phyloP scores from a whole-genome alignment of 345 rosid genomes.

The Rhodamnia argentea region DNA sequence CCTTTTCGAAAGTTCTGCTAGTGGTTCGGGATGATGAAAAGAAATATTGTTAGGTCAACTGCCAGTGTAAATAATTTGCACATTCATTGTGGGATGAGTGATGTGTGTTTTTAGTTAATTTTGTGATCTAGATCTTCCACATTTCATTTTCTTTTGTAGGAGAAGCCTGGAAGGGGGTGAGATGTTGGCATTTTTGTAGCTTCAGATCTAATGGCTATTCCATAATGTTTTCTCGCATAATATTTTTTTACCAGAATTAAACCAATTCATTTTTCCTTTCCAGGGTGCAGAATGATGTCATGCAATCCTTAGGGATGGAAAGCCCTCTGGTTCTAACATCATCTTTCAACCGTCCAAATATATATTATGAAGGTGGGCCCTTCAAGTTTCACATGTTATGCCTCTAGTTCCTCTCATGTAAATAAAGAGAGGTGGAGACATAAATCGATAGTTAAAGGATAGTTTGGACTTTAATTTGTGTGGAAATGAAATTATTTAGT shows the following conservation, averaged over 20 bases:
- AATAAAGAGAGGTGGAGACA: not conserved
- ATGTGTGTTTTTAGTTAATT: not conserved
- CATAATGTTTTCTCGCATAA: not conserved
- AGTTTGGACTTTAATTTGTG: not conserved
- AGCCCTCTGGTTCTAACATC: conserved; percentile 76
- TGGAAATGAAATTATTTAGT: not conserved
- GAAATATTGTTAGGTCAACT: not conserved
- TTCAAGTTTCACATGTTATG: conserved; percentile 1
- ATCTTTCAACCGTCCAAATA: conserved; percentile 93
- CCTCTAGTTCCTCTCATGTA: not conserved
- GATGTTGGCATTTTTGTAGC: not conserved
- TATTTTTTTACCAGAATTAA: not conserved
- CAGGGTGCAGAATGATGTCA: conserved; percentile 93
- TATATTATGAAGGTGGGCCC: conserved; percentile 75
- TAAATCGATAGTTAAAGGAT: not conserved
- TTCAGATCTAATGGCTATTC: not conserved
- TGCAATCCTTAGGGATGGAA: conserved; percentile 64
- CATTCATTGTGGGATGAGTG: not conserved
- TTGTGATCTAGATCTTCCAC: not conserved
- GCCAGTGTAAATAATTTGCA: not conserved
- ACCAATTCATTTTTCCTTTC: not conserved
- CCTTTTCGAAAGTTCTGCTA: not conserved
- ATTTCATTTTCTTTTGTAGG: not conserved
- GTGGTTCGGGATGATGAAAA: not conserved
- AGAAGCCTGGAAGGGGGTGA: not conserved